phyloP scores from a whole-genome alignment of 1,139 yeast genomes.

The Taphrina communis region DNA sequence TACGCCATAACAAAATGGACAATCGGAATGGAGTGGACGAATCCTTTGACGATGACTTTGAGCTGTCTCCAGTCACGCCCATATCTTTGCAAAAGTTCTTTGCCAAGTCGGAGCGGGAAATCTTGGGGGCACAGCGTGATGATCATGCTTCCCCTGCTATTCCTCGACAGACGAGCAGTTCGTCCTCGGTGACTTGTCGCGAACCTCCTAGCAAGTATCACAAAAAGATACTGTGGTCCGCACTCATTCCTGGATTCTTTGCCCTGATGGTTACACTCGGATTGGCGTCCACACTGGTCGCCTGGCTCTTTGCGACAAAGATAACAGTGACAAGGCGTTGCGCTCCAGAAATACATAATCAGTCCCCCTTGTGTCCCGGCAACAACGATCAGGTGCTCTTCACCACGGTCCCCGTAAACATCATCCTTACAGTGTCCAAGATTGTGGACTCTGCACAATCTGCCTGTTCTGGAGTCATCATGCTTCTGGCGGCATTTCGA shows the following conservation, averaged over 20 bases:
- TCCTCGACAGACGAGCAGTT: background rate
- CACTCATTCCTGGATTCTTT: constrained; percentile 6
- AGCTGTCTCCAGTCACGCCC: constrained; percentile 13
- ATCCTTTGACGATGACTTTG: constrained; percentile 1
- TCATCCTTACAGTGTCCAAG: constrained; percentile 14
- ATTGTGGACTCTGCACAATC: constrained; percentile 14
- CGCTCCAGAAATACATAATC: background rate
- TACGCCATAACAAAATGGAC: too few species aligned
- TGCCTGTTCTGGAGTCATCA: constrained; percentile 7
- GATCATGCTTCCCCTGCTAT: too few species aligned
- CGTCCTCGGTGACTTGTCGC: constrained; percentile 4
- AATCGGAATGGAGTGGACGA: background rate
- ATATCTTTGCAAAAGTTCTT: constrained; percentile 4
- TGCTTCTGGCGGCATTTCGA: constrained; percentile 11
- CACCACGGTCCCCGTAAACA: constrained; percentile 14
- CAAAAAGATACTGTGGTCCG: background rate
- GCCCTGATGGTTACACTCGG: background rate
- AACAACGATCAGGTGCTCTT: constrained; percentile 15
- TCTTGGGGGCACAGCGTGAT: too few species aligned
- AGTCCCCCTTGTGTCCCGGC: constrained; percentile 15
- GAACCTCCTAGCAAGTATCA: background rate
- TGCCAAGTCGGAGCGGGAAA: background rate
- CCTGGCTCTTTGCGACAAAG: constrained; percentile 10
- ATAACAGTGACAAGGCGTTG: background rate
- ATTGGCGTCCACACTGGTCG: constrained; percentile 4